Percentiles rank a stretch among this genome's conserved stretches.
Evolutionary conservation across 331 rosid genomes (phyloP).

Genomic region (Prunus yedoensis): DNA sequence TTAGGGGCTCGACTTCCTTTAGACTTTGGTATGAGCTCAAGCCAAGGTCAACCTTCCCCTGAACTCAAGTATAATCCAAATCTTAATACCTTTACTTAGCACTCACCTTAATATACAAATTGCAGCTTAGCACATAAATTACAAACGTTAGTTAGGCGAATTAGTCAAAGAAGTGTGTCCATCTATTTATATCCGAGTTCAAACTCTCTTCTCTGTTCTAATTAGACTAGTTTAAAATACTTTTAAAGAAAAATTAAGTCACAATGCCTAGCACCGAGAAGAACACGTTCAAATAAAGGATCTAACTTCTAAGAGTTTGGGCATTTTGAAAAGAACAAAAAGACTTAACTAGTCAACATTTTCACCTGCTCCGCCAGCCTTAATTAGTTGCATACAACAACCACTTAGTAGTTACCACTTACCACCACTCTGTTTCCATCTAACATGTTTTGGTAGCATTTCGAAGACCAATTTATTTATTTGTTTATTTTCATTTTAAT

Average conservation of each 20-base stretch:
- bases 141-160: too few relatives aligned
- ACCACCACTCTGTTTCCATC: background rate
- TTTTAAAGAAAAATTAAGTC: too few relatives aligned
- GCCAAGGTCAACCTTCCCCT: background rate
- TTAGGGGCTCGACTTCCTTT: background rate
- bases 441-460: slow-evolving; percentile 4
- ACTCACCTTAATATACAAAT: background rate
- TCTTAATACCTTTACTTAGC: background rate
- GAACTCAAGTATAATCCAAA: background rate
- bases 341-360: background rate
- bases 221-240: too few relatives aligned
- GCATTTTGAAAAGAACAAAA: background rate
- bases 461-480: background rate
- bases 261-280: background rate
- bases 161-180: too few relatives aligned
- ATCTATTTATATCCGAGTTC: too few relatives aligned
- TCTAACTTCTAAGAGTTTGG: background rate
- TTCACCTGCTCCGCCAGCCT: slow-evolving; percentile 4
- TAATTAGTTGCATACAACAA: background rate
- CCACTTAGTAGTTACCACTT: background rate
- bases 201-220: too few relatives aligned
- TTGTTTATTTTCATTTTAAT: too few relatives aligned
- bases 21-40: background rate
- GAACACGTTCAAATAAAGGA: background rate
- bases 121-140: too few relatives aligned